Evolutionary conservation across 345 rosid genomes (phyloP).

Genomic region (Passiflora organensis): DNA sequence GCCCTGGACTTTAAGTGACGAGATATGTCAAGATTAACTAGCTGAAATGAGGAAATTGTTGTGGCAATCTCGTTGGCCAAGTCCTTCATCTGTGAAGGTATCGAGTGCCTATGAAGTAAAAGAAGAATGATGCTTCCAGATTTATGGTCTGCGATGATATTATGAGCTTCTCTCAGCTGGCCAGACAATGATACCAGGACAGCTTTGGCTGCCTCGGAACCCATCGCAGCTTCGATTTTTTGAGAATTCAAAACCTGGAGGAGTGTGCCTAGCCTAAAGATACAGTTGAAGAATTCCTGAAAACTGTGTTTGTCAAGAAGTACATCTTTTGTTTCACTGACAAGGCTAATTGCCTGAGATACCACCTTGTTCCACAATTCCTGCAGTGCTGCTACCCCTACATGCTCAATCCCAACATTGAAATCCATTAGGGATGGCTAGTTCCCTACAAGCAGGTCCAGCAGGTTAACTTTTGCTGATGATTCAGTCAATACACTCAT

Average conservation of each 20-base stretch:
- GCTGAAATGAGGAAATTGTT: constrained; percentile 39
- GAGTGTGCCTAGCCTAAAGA: constrained; percentile 27
- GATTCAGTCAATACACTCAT: neutral
- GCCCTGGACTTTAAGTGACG: constrained; percentile 30
- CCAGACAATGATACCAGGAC: constrained; percentile 24
- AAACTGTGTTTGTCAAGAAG: constrained; percentile 32
- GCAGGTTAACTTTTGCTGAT: neutral
- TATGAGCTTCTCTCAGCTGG: constrained; percentile 26
- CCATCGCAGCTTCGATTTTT: constrained; percentile 31
- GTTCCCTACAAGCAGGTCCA: neutral
- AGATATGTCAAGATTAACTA: constrained; percentile 35
- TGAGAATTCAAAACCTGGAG: constrained; percentile 26
- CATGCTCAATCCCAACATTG: constrained; percentile 27
- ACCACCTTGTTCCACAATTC: constrained; percentile 39
- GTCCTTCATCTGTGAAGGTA: constrained; percentile 26
- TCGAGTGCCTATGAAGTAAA: constrained; percentile 27
- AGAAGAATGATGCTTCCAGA: constrained; percentile 34
- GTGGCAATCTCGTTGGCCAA: constrained; percentile 40
- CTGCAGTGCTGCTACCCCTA: constrained; percentile 30
- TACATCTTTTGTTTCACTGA: constrained; percentile 31
- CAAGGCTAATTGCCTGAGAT: constrained; percentile 26
- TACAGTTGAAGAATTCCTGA: constrained; percentile 28
- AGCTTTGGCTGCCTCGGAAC: constrained; percentile 25
- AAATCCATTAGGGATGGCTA: constrained; percentile 9
- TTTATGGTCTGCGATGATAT: constrained; percentile 32